A percentile compares a stretch with the other conserved stretches of the same genome.
These are phyloP conservation scores for Hypoxylon rubiginosum DNA, from an alignment of 2,329 filamentous ascomycete genomes.

Conservation along the genomic window DNA sequence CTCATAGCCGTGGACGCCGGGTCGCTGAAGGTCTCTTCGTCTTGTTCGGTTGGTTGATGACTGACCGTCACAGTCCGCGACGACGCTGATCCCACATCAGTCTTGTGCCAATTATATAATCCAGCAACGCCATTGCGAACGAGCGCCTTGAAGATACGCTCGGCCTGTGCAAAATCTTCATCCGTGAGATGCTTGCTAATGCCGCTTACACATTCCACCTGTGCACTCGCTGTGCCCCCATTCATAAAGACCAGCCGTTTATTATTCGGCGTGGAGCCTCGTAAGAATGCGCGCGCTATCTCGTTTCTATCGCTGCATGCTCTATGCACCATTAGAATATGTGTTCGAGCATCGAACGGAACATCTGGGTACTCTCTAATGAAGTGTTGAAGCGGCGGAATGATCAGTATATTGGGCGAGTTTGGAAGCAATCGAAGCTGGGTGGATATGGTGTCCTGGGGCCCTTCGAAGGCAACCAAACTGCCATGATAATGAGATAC, in stretches of 20 bases:
- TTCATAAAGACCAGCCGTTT: constrained; percentile 72
- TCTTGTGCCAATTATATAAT: constrained; percentile 43
- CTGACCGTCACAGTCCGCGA: constrained; percentile 23
- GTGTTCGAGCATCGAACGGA: constrained; percentile 54
- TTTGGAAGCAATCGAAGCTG: constrained; percentile 72
- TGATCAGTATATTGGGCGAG: constrained; percentile 69
- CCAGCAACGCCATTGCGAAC: constrained; percentile 64
- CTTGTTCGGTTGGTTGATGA: constrained; percentile 36
- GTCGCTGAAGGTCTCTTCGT: constrained; percentile 54
- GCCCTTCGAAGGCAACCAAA: constrained; percentile 72
- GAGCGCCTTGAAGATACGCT: constrained; percentile 64
- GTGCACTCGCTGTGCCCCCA: constrained; percentile 69
- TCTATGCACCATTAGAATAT: constrained; percentile 65
- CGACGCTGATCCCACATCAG: constrained; percentile 13
- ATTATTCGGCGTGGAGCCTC: constrained; percentile 58
- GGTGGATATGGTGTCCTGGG: constrained; percentile 66
- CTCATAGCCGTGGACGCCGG: constrained; percentile 69
- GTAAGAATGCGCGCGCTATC: constrained; percentile 65
- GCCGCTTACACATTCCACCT: constrained; percentile 65
- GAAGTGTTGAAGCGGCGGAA: constrained; percentile 67
- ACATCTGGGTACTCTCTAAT: constrained; percentile 51
- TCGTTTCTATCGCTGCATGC: constrained; percentile 63
- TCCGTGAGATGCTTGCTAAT: constrained; percentile 67
- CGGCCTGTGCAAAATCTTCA: constrained; percentile 64
- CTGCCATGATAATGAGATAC: constrained; percentile 58